A percentile compares a stretch with the other conserved stretches of the same genome.
These are phyloP conservation scores for Lagenidium sp. DNA, from an alignment of 352 stramenopile genomes.

Conservation along the genomic window DNA sequence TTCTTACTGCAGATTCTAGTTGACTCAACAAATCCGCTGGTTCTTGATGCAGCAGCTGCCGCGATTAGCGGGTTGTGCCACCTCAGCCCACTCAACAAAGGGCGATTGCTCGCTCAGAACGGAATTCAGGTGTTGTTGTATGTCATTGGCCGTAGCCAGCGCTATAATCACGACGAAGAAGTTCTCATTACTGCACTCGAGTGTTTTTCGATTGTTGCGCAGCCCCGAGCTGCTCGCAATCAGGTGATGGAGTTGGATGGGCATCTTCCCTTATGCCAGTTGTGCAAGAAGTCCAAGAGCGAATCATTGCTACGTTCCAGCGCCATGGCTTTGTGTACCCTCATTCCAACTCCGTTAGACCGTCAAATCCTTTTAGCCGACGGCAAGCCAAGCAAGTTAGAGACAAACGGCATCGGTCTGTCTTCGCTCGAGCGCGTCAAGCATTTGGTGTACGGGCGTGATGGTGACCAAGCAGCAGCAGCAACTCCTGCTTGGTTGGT, in stretches of 20 bases:
- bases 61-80: slow-evolving; percentile 52
- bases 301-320: slow-evolving; percentile 26
- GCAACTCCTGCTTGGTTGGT: slow-evolving; percentile 31
- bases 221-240: slow-evolving; percentile 28
- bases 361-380: slow-evolving; percentile 27
- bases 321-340: slow-evolving; percentile 33
- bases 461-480: no score
- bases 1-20: slow-evolving; percentile 53
- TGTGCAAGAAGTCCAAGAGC: slow-evolving; percentile 30
- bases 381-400: slow-evolving; percentile 47
- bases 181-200: slow-evolving; percentile 41
- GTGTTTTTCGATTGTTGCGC: slow-evolving; percentile 36
- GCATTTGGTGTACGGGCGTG: slow-evolving; percentile 23
- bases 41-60: slow-evolving; percentile 36
- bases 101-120: slow-evolving; percentile 47
- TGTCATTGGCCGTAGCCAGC: slow-evolving; percentile 22
- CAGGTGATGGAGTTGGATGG: slow-evolving; percentile 52
- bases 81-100: slow-evolving; percentile 57
- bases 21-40: slow-evolving; percentile 24
- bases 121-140: slow-evolving; percentile 66
- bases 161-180: slow-evolving; percentile 22
- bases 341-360: slow-evolving; percentile 35
- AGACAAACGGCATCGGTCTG: slow-evolving; percentile 33
- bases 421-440: slow-evolving; percentile 34
- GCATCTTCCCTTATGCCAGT: slow-evolving; percentile 34